A percentile compares a stretch with the other conserved stretches of the same genome.
These are phyloP conservation scores for Stropharia rugosoannulata DNA, from an alignment of 768 basidiomycete genomes.

Conservation along the genomic window DNA sequence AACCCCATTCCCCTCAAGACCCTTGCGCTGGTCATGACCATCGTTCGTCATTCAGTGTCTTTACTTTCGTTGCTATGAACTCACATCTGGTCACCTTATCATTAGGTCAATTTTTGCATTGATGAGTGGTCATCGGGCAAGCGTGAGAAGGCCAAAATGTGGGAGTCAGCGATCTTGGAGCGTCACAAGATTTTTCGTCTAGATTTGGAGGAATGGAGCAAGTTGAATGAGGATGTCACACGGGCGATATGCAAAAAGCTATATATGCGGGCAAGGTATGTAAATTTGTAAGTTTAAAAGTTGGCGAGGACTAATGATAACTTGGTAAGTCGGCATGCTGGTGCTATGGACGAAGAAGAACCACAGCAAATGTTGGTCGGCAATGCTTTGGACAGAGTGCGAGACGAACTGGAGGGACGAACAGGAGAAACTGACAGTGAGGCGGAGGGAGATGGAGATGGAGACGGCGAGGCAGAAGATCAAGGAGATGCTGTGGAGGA, in stretches of 20 bases:
- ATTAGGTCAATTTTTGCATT: not conserved
- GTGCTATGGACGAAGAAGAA: not conserved
- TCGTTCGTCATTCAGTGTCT: not conserved
- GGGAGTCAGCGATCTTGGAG: not conserved
- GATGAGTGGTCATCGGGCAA: not conserved
- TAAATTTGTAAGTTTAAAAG: not conserved
- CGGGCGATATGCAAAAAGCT: not conserved
- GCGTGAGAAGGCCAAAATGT: not conserved
- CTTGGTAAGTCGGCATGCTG: not conserved
- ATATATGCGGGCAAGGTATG: not conserved
- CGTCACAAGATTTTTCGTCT: not conserved
- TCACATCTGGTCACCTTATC: not conserved
- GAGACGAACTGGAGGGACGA: not conserved
- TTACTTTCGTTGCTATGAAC: not conserved
- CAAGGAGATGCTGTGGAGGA: no score
- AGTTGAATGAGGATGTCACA: not conserved
- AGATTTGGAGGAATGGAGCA: not conserved
- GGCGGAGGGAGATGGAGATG: no score
- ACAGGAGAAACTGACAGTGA: constrained; percentile 3
- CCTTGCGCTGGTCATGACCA: not conserved
- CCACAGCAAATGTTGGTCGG: not conserved
- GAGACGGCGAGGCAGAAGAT: no score
- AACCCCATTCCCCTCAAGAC: constrained; percentile 2
- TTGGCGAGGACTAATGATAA: no score
- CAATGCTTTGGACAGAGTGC: not conserved